Evolutionary conservation across 2,329 filamentous ascomycete species (phyloP), one percentile per base, ranked within the genome.

Genomic region (Ilyonectria mors-panacis): DNA sequence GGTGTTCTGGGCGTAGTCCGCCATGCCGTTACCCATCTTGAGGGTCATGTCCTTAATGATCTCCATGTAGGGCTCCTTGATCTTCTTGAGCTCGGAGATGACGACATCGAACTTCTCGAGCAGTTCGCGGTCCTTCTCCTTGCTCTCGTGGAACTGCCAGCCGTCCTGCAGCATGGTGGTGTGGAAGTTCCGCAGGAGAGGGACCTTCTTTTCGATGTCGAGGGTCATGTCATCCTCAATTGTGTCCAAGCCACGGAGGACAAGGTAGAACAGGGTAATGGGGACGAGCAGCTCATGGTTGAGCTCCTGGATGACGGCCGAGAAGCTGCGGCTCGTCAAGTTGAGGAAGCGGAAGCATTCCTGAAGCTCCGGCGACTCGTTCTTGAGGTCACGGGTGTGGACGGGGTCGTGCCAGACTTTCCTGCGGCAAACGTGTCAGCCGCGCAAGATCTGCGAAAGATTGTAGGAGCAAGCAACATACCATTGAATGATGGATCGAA

Each of bases 191-290:
- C 95, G 90, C 68, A 99, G 85, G 63, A 98, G 82, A 2, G 94
- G 94, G 78, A 97, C 93, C 84, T 99, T 99, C 77, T 88, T 91
- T 71, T 89, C 87, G 44, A 95, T 84, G 3, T 92, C 86, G 67
- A 99, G 92, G 6, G 94, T 97, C 91, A 98, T 98, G 82, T 99
- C 96, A 85, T 99, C 96, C 83, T 99, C 96, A 67, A 99, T 93
- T n/a, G 96, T 99, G 81, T 99, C 96, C 57, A 99, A 88, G 53
- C 94, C 96, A 68, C 96, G 93, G 61, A 99, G 87, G 59, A 94
- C 89, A 30, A 99, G 89, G 84, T 99, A 99, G 87, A 99, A 99
- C 10, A 98, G 86, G 63, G 92, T 91, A 51, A 98, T 88, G 26
- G 96, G 94, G 45, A 98, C 89, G 39, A 98, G 89, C 35, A 99